Conservation (phyloP, 768 basidiomycete genomes). For the Candolleomyces eurysporus region DNA sequence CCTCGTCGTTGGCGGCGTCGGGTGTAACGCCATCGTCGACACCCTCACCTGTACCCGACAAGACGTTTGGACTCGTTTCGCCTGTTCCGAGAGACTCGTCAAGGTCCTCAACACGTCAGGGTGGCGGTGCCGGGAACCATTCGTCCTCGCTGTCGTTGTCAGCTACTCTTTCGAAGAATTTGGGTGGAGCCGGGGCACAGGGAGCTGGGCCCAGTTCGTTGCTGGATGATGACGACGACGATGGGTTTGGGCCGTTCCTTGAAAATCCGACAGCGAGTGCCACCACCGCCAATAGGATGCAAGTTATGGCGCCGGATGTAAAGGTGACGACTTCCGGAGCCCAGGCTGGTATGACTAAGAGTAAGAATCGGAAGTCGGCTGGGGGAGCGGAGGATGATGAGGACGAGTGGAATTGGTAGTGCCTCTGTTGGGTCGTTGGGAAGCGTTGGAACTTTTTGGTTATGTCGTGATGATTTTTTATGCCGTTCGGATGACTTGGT, state of each 20-base stretch:
- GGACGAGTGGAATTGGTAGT: slow-evolving; percentile 63
- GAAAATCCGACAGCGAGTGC: slow-evolving; percentile 1
- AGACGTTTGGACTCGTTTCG: not conserved
- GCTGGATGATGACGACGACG: slow-evolving; percentile 23
- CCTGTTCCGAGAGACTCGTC: not conserved
- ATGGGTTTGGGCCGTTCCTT: slow-evolving; percentile 15
- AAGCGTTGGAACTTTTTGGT: too few relatives aligned
- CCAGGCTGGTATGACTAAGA: slow-evolving; percentile 5
- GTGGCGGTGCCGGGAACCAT: not conserved
- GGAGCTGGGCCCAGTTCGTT: slow-evolving; percentile 24
- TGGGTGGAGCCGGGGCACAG: slow-evolving; percentile 24
- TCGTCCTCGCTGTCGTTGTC: slow-evolving; percentile 2
- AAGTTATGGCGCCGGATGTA: slow-evolving; percentile 10
- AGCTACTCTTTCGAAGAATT: slow-evolving; percentile 12
- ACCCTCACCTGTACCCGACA: not conserved
- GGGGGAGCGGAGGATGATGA: slow-evolving; percentile 35
- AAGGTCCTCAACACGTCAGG: not conserved
- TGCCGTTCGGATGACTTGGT: too few relatives aligned
- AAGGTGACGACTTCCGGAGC: not conserved
- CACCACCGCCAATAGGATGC: slow-evolving; percentile 17
- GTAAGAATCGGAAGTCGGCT: slow-evolving; percentile 1
- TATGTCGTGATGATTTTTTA: too few relatives aligned
- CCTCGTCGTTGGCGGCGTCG: slow-evolving; percentile 9
- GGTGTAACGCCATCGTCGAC: not conserved
- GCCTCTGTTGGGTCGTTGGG: too few relatives aligned